Evolutionary conservation across 2,329 filamentous ascomycete species (phyloP), one percentile per base, ranked within the genome.

Genomic region (Claviceps africana): DNA sequence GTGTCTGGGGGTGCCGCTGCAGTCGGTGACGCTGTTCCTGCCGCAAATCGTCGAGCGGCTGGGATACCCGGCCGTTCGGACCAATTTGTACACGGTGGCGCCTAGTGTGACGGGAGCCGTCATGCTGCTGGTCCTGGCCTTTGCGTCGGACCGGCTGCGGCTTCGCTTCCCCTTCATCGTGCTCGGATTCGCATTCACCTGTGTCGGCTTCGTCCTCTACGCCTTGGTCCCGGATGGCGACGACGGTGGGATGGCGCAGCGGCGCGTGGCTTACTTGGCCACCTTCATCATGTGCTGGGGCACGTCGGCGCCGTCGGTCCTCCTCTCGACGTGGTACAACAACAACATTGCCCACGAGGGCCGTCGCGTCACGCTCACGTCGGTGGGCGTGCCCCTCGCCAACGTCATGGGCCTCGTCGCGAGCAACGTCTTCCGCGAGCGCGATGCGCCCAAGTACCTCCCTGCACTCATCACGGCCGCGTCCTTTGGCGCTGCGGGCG

Each of bases 261-360:
- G 84, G n/a, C 72, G 76, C 3, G 72, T 88, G 1, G 85, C 84
- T 0, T 89, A 89, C 61, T 88, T 82, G 57, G 83, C 85, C 5
- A 82, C 77, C 51, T 90, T 89, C 65, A 85, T 89, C 82, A 88
- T 89, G 83, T 85, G 81, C 11, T 88, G 84, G 81, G 86, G 86
- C 17, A 88, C 84, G 0, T 83, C 81, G 1, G 85, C 85, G 0
- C 85, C 86, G 0, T 85, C 80, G 0, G 85, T 89, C 9, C 71
- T 90, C 13, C 71, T 83, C 70, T 81, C 57, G 72, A 79, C 53
- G 30, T 71, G 63, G 82, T 89, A 88, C 68, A 90, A 87, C 69
- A 90, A 90, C 71, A 91, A 91, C 63, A 78, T 88, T 52, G 85
- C 85, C 1, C 78, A 90, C 60, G 86, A 90, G 65, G 82, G 83